A percentile compares a stretch with the other conserved stretches of the same genome.
These are phyloP conservation scores for Aspergillus glaucus DNA, from an alignment of 2,329 filamentous ascomycete genomes.

Conservation along the genomic window DNA sequence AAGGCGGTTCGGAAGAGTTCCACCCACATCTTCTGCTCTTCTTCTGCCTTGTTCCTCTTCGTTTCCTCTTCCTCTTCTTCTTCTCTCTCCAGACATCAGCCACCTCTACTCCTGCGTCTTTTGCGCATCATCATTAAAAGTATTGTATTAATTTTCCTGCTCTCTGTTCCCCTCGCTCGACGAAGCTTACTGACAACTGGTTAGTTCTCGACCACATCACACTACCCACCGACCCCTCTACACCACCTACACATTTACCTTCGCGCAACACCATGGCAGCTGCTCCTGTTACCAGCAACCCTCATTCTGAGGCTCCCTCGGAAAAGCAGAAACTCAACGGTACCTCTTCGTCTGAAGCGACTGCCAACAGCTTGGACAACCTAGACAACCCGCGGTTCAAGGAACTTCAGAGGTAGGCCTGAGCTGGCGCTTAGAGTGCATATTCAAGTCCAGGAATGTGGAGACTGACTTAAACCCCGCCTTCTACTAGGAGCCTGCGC, in stretches of 20 bases:
- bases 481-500: slow-evolving; percentile 65
- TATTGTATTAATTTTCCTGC: neutral
- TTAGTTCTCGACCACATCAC: neutral
- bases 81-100: neutral
- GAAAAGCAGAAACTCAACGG: slow-evolving; percentile 59
- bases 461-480: slow-evolving; percentile 8
- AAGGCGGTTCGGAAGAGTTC: slow-evolving; percentile 26
- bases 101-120: neutral
- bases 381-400: slow-evolving; percentile 74
- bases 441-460: slow-evolving; percentile 1
- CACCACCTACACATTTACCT: slow-evolving; percentile 10
- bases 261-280: slow-evolving; percentile 51
- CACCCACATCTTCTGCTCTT: slow-evolving; percentile 23
- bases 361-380: slow-evolving; percentile 55
- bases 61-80: slow-evolving; percentile 1
- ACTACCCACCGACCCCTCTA: neutral
- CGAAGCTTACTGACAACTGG: neutral
- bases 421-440: no score
- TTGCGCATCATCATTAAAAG: neutral
- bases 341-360: slow-evolving; percentile 34
- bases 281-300: slow-evolving; percentile 57
- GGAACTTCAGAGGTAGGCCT: slow-evolving; percentile 78
- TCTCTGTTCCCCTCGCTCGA: neutral
- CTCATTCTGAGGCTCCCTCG: slow-evolving; percentile 59
- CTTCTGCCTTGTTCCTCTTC: slow-evolving; percentile 3